Conservation (phyloP, 306 rosid species). For the Cicer pinnatifidum region DNA sequence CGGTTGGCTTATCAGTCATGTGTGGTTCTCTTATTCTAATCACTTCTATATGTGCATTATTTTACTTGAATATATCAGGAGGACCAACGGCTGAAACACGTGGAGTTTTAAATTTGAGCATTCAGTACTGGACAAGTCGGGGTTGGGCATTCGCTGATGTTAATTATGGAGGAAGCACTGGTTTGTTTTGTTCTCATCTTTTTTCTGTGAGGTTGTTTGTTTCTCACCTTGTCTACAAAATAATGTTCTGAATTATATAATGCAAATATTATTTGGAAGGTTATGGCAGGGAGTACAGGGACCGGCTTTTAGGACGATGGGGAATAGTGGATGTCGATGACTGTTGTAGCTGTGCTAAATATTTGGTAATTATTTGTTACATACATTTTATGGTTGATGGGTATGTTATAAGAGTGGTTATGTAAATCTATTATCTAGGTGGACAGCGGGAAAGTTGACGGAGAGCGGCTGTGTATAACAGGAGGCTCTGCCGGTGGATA, state of each 20-base stretch:
- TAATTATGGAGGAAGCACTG: slow-evolving; percentile 98
- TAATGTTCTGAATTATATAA: slow-evolving; percentile 32
- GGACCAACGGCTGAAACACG: slow-evolving; percentile 88
- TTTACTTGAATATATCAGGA: slow-evolving; percentile 63
- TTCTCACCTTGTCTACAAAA: background rate
- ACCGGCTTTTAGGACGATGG: slow-evolving; percentile 84
- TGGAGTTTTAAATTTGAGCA: slow-evolving; percentile 68
- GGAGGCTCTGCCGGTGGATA: slow-evolving; percentile 99
- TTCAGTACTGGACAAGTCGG: slow-evolving; percentile 95
- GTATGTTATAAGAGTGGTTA: slow-evolving; percentile 6
- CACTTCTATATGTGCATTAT: background rate
- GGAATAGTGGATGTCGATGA: slow-evolving; percentile 97
- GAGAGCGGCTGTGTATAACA: slow-evolving; percentile 76
- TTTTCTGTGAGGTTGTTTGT: background rate
- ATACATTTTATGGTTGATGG: slow-evolving; percentile 30
- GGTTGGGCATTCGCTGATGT: slow-evolving; percentile 93
- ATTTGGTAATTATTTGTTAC: slow-evolving; percentile 64
- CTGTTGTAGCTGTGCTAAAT: slow-evolving; percentile 91
- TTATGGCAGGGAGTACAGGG: slow-evolving; percentile 91
- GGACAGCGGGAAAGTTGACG: slow-evolving; percentile 81
- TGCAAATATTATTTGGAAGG: slow-evolving; percentile 53
- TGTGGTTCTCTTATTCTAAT: background rate
- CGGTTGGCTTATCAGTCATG: slow-evolving; percentile 19
- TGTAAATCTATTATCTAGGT: slow-evolving; percentile 55
- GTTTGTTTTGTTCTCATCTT: slow-evolving; percentile 56